Conservation (phyloP, 1,284 basidiomycete genomes). For the Fistulinella cinereoalba region DNA sequence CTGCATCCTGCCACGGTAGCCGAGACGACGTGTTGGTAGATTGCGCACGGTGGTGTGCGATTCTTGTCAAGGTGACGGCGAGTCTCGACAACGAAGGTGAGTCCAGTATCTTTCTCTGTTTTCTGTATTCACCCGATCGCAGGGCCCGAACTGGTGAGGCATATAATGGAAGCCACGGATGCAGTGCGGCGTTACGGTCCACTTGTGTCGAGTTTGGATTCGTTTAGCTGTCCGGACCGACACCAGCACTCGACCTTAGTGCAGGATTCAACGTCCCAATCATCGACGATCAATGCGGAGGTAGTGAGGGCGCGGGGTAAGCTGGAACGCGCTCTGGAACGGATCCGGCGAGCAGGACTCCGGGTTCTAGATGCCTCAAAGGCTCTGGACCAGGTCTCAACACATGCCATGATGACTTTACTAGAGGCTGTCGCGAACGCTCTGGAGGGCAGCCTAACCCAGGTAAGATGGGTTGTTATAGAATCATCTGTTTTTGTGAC, state of each 20-base stretch:
- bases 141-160: constrained; percentile 24
- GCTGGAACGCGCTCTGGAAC: constrained; percentile 57
- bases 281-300: constrained; percentile 22
- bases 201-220: constrained; percentile 17
- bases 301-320: constrained; percentile 44
- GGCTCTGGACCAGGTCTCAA: constrained; percentile 11
- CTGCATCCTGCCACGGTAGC: neutral
- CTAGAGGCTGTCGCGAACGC: constrained; percentile 23
- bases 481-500: neutral
- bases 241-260: neutral
- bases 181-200: constrained; percentile 14
- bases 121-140: neutral
- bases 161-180: constrained; percentile 21
- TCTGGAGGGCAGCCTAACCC: constrained; percentile 21
- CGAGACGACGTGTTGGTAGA: constrained; percentile 30
- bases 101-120: no score
- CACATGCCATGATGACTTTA: constrained; percentile 9
- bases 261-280: neutral
- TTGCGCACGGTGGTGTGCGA: constrained; percentile 40
- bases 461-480: constrained; percentile 24
- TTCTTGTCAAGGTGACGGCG: constrained; percentile 44
- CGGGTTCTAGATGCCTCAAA: constrained; percentile 42
- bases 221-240: constrained; percentile 2
- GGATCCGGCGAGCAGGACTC: constrained; percentile 48
- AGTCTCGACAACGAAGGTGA: constrained; percentile 25